Percentiles rank a stretch among this genome's conserved stretches.
Conservation (phyloP, 352 stramenopile species). For the Blastocystis hominis region DNA sequence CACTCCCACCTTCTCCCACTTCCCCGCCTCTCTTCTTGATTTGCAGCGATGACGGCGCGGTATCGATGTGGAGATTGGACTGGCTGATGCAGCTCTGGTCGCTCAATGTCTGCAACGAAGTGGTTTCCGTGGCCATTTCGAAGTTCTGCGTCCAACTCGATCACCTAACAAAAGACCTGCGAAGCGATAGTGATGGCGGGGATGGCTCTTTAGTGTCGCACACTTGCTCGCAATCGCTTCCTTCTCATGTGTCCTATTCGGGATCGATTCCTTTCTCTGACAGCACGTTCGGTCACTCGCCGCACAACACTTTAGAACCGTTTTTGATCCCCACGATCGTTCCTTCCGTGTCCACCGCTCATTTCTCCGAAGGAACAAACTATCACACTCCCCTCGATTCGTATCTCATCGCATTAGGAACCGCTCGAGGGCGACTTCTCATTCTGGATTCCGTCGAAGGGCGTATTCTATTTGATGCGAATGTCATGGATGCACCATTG, state of each 20-base stretch:
- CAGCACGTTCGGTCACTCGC: neutral
- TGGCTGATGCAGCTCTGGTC: neutral
- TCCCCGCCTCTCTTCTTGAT: neutral
- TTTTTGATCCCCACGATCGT: neutral
- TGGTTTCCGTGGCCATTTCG: neutral
- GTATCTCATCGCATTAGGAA: conserved; percentile 20
- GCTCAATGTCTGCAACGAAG: neutral
- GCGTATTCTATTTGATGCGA: neutral
- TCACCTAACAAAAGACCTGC: neutral
- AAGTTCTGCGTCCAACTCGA: neutral
- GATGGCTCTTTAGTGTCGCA: neutral
- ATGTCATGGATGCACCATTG: conserved; percentile 13
- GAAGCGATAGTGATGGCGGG: neutral
- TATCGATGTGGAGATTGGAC: neutral
- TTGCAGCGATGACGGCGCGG: neutral
- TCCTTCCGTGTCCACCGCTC: neutral
- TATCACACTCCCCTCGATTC: neutral
- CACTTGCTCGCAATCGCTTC: neutral
- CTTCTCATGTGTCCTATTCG: neutral
- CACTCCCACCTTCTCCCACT: neutral
- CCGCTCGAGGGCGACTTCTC: neutral
- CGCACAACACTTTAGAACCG: neutral
- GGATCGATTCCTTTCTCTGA: neutral
- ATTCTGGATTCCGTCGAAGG: conserved; percentile 18
- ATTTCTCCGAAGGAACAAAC: neutral